phyloP scores from a whole-genome alignment of 495 filamentous ascomycete species.

The Penicillium pulvis region DNA sequence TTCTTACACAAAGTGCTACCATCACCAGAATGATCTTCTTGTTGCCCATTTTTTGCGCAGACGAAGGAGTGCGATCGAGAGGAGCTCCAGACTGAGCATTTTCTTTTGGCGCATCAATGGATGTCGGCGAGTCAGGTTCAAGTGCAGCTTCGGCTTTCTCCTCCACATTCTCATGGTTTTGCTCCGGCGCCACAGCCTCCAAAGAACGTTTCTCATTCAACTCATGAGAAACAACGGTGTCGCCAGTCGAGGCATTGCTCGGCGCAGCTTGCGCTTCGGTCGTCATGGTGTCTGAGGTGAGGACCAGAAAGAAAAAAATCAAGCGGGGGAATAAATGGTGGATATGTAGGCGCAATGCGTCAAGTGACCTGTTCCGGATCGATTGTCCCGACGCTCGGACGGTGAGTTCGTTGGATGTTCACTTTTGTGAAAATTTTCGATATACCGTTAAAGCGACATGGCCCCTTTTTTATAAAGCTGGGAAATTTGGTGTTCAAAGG shows the following conservation, averaged over 20 bases:
- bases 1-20: constrained; percentile 51
- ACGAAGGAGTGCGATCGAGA: constrained; percentile 40
- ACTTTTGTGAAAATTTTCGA: background rate
- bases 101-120: constrained; percentile 15
- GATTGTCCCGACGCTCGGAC: background rate
- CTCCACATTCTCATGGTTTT: constrained; percentile 4
- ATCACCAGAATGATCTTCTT: constrained; percentile 53
- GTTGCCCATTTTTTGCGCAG: constrained; percentile 48
- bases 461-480: background rate
- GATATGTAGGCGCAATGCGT: background rate
- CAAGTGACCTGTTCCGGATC: background rate
- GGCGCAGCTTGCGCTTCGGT: constrained; percentile 5
- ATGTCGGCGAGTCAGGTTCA: background rate
- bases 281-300: constrained; percentile 13
- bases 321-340: background rate
- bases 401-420: background rate
- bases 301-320: background rate
- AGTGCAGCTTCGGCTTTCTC: constrained; percentile 17
- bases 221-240: constrained; percentile 18
- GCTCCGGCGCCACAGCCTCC: constrained; percentile 10
- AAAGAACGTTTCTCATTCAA: constrained; percentile 14
- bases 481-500: background rate
- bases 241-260: constrained; percentile 22
- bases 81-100: constrained; percentile 25
- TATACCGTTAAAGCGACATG: background rate